A percentile compares a stretch with the other conserved stretches of the same genome.
Evolutionary conservation across 352 stramenopile species (phyloP).

Genomic region (Pythium aphanidermatum): DNA sequence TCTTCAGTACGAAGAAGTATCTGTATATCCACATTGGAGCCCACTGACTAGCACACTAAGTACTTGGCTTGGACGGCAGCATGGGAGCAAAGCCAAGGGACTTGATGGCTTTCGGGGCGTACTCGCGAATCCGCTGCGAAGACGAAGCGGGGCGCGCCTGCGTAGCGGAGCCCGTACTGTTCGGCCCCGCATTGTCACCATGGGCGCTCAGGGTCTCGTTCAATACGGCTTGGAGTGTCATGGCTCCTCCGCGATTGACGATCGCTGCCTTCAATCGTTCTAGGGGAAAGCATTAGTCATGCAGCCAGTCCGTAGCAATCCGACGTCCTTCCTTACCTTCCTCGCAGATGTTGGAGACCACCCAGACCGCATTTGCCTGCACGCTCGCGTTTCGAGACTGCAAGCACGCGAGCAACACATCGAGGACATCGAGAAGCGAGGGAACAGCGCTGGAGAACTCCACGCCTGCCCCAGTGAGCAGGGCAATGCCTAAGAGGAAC

Average conservation of each 20-base stretch:
- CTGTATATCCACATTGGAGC: neutral
- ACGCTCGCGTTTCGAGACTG: slow-evolving; percentile 44
- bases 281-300: slow-evolving; percentile 3
- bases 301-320: too few relatives aligned
- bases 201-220: slow-evolving; percentile 30
- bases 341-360: slow-evolving; percentile 64
- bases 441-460: slow-evolving; percentile 27
- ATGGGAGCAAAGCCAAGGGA: slow-evolving; percentile 55
- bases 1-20: too few relatives aligned
- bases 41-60: too few relatives aligned
- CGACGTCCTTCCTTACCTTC: slow-evolving; percentile 41
- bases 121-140: slow-evolving; percentile 67
- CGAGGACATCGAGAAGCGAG: slow-evolving; percentile 30
- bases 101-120: slow-evolving; percentile 68
- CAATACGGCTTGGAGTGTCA: slow-evolving; percentile 54
- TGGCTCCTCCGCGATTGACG: slow-evolving; percentile 40
- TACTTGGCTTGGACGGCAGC: too few relatives aligned
- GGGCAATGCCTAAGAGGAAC: slow-evolving; percentile 49
- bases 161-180: neutral
- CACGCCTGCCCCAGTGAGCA: slow-evolving; percentile 34
- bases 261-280: slow-evolving; percentile 49
- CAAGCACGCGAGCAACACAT: slow-evolving; percentile 38
- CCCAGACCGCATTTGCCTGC: slow-evolving; percentile 69
- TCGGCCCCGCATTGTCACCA: slow-evolving; percentile 2
- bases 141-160: slow-evolving; percentile 40